These are phyloP conservation scores for Galeopsis tetrahit DNA, from an alignment of 257 asterid genomes.

Conservation along the genomic window DNA sequence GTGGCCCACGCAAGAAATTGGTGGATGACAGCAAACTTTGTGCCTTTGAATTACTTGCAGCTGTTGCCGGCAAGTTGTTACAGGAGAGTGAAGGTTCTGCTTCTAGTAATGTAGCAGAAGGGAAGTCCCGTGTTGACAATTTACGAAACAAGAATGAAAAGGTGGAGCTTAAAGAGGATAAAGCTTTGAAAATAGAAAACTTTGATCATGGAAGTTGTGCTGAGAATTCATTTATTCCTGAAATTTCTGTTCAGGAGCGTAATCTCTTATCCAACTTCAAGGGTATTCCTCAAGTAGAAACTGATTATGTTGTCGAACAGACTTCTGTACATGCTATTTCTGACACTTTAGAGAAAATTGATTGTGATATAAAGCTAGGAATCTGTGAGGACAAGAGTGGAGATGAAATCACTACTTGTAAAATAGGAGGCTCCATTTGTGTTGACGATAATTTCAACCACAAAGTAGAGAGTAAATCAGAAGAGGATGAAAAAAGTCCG, in stretches of 20 bases:
- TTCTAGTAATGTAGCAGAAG: conserved; percentile 64
- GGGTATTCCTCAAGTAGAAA: conserved; percentile 45
- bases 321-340: conserved; percentile 46
- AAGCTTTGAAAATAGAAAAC: conserved; percentile 60
- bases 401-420: conserved; percentile 36
- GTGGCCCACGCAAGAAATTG: conserved; percentile 46
- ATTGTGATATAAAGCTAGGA: conserved; percentile 59
- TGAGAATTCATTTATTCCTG: conserved; percentile 69
- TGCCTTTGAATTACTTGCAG: conserved; percentile 94
- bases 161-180: conserved; percentile 46
- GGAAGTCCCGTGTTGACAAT: conserved; percentile 35
- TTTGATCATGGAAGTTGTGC: conserved; percentile 80
- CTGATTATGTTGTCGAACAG: conserved; percentile 51
- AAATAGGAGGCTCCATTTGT: conserved; percentile 37
- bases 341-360: conserved; percentile 48
- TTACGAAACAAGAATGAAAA: conserved; percentile 39
- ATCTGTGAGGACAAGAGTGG: conserved; percentile 38
- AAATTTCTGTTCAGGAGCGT: conserved; percentile 42
- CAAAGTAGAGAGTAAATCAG: conserved; percentile 43
- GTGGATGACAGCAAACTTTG: conserved; percentile 63
- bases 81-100: conserved; percentile 91
- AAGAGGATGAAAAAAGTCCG: conserved; percentile 41
- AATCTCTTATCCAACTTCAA: conserved; percentile 42
- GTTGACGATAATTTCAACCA: conserved; percentile 38
- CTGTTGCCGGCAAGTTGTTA: conserved; percentile 90